Evolutionary conservation across 805 yeast species (phyloP).

Genomic region (Tetrapisispora nanseiensis): DNA sequence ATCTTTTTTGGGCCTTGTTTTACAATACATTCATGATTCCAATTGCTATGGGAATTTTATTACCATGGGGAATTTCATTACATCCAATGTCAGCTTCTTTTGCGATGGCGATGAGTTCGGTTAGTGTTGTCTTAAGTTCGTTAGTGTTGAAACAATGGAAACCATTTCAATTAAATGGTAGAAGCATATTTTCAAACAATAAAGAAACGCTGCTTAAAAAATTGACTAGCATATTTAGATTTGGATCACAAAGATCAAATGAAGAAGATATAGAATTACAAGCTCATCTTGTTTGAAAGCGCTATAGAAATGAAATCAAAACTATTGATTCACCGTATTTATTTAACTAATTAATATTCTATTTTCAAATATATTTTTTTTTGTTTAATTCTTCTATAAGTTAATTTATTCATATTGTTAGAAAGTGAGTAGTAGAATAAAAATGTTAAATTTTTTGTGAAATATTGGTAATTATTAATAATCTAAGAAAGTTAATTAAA

Average conservation of each 20-base stretch:
- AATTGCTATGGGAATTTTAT: conserved; percentile 84
- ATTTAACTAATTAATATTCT: too few species aligned
- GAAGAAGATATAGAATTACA: conserved; percentile 2
- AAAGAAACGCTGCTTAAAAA: neutral
- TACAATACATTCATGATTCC: conserved; percentile 85
- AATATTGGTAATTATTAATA: too few species aligned
- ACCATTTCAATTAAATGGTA: conserved; percentile 15
- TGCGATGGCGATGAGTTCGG: conserved; percentile 89
- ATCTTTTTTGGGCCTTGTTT: conserved; percentile 78
- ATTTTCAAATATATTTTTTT: too few species aligned
- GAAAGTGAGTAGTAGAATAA: too few species aligned
- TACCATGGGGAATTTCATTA: conserved; percentile 65
- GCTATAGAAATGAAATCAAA: too few species aligned
- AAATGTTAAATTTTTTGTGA: too few species aligned
- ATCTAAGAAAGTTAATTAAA: too few species aligned
- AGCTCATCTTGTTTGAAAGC: neutral
- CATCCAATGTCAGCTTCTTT: conserved; percentile 86
- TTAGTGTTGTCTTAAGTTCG: conserved; percentile 79
- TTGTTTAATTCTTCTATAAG: too few species aligned
- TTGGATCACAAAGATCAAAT: neutral
- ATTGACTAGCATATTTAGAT: neutral
- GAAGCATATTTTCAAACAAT: neutral
- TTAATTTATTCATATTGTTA: too few species aligned
- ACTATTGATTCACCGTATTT: too few species aligned
- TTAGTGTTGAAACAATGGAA: conserved; percentile 61